Percentiles rank a stretch among this genome's conserved stretches.
Conservation (phyloP, 1,284 basidiomycete species). For the Tylopilus sp. region DNA sequence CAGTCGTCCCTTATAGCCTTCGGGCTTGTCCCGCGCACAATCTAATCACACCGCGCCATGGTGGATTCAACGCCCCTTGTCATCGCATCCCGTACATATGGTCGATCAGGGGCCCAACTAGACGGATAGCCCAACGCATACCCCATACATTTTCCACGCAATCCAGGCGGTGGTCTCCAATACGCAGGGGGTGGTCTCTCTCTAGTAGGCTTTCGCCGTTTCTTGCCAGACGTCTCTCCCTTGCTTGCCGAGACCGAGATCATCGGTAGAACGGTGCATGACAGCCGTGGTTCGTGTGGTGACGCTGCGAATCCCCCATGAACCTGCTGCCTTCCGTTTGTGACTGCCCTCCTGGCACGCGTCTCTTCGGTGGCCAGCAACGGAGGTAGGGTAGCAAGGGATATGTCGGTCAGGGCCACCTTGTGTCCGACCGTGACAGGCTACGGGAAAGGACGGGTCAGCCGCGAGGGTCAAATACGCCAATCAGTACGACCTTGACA, state of each 20-base stretch:
- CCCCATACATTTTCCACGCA: slow-evolving; percentile 27
- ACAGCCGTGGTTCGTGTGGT: slow-evolving; percentile 24
- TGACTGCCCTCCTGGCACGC: slow-evolving; percentile 3
- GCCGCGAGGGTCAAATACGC: not conserved
- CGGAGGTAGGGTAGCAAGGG: slow-evolving; percentile 11
- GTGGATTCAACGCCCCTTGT: slow-evolving; percentile 14
- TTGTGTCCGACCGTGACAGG: slow-evolving; percentile 9
- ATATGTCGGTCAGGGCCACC: not conserved
- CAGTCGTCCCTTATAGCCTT: too few relatives aligned
- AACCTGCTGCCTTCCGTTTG: not conserved
- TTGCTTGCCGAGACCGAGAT: slow-evolving; percentile 1
- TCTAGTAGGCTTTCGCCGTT: slow-evolving; percentile 13
- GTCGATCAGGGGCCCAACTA: slow-evolving; percentile 22
- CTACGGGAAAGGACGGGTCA: slow-evolving; percentile 12
- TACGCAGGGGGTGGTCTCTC: slow-evolving; percentile 25
- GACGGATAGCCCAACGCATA: slow-evolving; percentile 34
- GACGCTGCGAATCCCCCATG: slow-evolving; percentile 8
- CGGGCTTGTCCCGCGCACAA: too few relatives aligned
- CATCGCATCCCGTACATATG: slow-evolving; percentile 28
- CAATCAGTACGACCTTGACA: slow-evolving; percentile 15
- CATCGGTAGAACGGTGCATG: slow-evolving; percentile 21
- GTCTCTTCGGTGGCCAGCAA: slow-evolving; percentile 24
- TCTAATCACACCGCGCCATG: slow-evolving; percentile 9
- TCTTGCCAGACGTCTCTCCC: slow-evolving; percentile 1
- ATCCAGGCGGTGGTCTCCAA: slow-evolving; percentile 25